Percentiles rank a stretch among this genome's conserved stretches.
phyloP scores from a whole-genome alignment of 2,329 filamentous ascomycete genomes.

The Colletotrichum echinochloae region DNA sequence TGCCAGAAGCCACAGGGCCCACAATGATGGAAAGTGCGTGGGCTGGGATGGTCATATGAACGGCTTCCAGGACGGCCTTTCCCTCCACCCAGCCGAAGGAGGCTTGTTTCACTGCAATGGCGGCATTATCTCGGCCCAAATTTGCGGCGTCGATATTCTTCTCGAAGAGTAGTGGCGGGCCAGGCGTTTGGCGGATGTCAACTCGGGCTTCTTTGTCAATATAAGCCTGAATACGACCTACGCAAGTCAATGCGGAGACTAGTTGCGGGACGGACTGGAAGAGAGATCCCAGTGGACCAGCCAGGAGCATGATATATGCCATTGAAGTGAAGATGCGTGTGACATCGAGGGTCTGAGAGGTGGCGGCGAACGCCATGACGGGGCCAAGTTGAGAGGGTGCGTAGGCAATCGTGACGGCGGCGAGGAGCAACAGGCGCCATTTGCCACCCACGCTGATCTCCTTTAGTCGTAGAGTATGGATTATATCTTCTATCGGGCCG shows the following conservation, averaged over 20 bases:
- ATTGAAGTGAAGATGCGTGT: constrained; percentile 50
- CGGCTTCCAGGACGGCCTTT: constrained; percentile 45
- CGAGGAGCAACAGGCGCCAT: constrained; percentile 45
- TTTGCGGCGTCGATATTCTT: neutral
- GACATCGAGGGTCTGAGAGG: constrained; percentile 44
- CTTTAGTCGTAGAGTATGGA: constrained; percentile 50
- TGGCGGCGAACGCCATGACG: constrained; percentile 49
- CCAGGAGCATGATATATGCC: constrained; percentile 51
- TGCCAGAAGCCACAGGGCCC: constrained; percentile 55
- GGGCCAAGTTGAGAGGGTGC: constrained; percentile 52
- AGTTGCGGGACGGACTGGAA: constrained; percentile 50
- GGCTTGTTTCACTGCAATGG: constrained; percentile 37
- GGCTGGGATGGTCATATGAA: constrained; percentile 49
- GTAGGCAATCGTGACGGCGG: constrained; percentile 48
- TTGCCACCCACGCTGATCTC: constrained; percentile 48
- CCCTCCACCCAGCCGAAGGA: constrained; percentile 49
- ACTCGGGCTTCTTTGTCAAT: constrained; percentile 48
- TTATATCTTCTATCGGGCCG: constrained; percentile 44
- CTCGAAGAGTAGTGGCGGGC: neutral
- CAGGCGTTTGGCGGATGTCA: constrained; percentile 25
- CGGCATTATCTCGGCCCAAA: neutral
- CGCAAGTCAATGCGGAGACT: constrained; percentile 49
- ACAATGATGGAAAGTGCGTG: constrained; percentile 52
- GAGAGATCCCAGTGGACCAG: constrained; percentile 47
- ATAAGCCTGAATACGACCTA: constrained; percentile 52